phyloP scores from a whole-genome alignment of 495 filamentous ascomycete species.

The Halenospora varia region DNA sequence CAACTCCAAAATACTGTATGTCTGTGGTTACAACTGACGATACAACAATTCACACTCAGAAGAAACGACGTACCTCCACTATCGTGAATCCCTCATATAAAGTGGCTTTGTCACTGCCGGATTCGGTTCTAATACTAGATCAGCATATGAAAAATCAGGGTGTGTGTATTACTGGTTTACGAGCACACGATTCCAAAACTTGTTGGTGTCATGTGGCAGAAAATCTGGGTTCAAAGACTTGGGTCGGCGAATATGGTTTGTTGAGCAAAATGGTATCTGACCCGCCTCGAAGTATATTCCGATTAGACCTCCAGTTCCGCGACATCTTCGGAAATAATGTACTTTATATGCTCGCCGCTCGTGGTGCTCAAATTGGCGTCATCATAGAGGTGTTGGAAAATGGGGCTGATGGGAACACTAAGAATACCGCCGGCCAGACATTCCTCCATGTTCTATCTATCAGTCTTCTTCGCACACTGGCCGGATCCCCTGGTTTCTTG shows the following conservation, averaged over 20 bases:
- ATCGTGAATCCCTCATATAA: background rate
- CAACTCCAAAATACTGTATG: too few relatives aligned
- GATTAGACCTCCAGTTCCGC: slow-evolving; percentile 15
- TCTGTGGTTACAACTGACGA: background rate
- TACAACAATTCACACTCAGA: background rate
- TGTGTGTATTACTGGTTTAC: slow-evolving; percentile 6
- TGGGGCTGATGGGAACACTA: slow-evolving; percentile 25
- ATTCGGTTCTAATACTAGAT: slow-evolving; percentile 2
- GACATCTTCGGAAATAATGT: slow-evolving; percentile 42
- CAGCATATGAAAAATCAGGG: background rate
- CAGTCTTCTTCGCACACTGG: slow-evolving; percentile 31
- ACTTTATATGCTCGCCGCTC: slow-evolving; percentile 37
- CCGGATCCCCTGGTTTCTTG: background rate
- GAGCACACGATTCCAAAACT: slow-evolving; percentile 1
- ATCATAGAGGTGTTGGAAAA: slow-evolving; percentile 27
- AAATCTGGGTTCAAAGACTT: background rate
- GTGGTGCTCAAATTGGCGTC: slow-evolving; percentile 9
- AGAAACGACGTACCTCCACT: background rate
- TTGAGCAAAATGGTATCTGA: background rate
- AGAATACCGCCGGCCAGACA: slow-evolving; percentile 41
- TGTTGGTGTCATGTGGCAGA: slow-evolving; percentile 5
- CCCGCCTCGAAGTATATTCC: slow-evolving; percentile 5
- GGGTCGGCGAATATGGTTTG: background rate
- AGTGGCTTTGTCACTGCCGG: background rate
- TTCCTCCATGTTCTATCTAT: slow-evolving; percentile 43